Base-by-base conservation (phyloP, 2,329 filamentous ascomycete species). In the Botryotinia narcissicola region DNA sequence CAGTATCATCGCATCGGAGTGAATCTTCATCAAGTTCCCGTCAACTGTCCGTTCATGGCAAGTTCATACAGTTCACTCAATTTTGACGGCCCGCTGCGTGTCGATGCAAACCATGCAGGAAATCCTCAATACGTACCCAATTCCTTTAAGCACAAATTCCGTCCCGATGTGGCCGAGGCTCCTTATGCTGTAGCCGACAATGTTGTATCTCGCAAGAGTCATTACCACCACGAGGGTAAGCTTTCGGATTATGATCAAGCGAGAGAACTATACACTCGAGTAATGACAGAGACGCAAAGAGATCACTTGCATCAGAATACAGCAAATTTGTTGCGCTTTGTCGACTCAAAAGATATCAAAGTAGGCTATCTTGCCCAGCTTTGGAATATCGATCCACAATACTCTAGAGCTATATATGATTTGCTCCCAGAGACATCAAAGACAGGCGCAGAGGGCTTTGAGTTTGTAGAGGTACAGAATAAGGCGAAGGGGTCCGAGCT, bases 151-250 rank as follows among this genome's bases (percentile, higher is more conserved):
- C 87, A 87, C 79, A 88, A 88, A 80, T 88, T 88, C 80, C 88
- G 88, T 74, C 85, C 86, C 74, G 87, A 91, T 77, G 90, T 91
- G 66, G 90, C 92, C 83, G 90, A 92, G 79, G 85, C 87, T n/a
- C 88, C 89, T 1, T 92, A 91, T 85, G 88, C 86, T 76, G 44
- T 67, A 7, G 44, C 63, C 5, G 63, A 67, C 37, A 67, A 67
- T 51, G 35, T 67, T 25, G 63, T 67, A 35, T 67, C 63, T 35
- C 63, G 63, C n/a, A 67, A 67, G 29, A 67, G 63, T 51, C 44
- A 67, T 51, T 67, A 35, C 42, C 35, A 67, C 44, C 63, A 67
- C 18, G 63, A 67, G 42, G 63, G 63, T 9, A 67, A 67, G 12
- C 46, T 80, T 3, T 81, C 79, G 60, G 48, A 73, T 46, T 73